A percentile compares a stretch with the other conserved stretches of the same genome.
phyloP scores from a whole-genome alignment of 225 moss, liverwort and hornwort genomes.

The Pleurozium schreberi region DNA sequence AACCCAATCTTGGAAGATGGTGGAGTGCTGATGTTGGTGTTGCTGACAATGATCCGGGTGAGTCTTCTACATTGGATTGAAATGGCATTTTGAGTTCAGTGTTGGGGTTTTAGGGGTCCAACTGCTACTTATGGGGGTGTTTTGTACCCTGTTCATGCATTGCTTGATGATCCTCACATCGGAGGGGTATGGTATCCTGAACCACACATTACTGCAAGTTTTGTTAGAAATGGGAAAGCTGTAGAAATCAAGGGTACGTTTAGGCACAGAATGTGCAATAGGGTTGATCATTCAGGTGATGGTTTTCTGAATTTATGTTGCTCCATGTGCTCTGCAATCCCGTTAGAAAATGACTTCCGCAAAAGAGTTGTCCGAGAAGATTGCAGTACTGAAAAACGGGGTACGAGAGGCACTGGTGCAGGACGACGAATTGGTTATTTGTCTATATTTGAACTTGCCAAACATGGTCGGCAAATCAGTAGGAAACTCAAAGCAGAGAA shows the following conservation, averaged over 20 bases:
- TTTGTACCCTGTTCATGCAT: neutral
- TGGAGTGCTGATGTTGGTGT: neutral
- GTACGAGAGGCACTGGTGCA: neutral
- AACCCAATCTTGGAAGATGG: neutral
- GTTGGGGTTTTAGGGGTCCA: neutral
- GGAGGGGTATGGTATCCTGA: neutral
- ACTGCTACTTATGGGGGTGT: neutral
- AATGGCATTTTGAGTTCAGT: neutral
- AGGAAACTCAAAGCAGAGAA: neutral
- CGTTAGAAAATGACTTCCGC: neutral
- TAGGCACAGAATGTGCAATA: neutral
- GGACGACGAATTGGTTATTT: neutral
- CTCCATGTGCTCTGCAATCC: neutral
- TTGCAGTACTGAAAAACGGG: neutral
- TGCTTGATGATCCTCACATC: neutral
- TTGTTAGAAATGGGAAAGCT: neutral
- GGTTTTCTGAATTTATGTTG: neutral
- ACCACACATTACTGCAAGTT: neutral
- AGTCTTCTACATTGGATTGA: neutral
- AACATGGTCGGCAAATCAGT: neutral
- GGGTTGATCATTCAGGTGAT: neutral
- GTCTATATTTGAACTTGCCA: neutral
- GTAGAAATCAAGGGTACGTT: neutral
- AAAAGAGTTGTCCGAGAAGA: neutral
- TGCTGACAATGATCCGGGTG: accelerated